Percentiles rank a stretch among this genome's conserved stretches.
Evolutionary conservation across 2,329 filamentous ascomycete genomes (phyloP).

Genomic region (Rhinocladiella mackenziei): DNA sequence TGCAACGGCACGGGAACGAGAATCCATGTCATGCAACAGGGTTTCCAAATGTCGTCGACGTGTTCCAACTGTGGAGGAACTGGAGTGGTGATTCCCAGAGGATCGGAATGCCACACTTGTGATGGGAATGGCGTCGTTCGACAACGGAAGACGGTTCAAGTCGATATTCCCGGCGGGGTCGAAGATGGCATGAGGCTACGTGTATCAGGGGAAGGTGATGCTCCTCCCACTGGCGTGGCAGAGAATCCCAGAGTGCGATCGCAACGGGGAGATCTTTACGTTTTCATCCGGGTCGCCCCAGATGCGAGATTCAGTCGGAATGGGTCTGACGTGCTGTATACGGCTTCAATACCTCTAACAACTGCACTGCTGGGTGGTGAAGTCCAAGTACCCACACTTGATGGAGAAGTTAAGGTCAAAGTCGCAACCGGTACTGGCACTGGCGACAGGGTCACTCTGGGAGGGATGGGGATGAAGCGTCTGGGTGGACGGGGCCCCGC

Average conservation of each 20-base stretch:
- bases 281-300: slow-evolving; percentile 81
- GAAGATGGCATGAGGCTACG: slow-evolving; percentile 94
- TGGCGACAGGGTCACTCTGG: slow-evolving; percentile 83
- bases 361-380: slow-evolving; percentile 91
- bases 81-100: slow-evolving; percentile 70
- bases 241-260: slow-evolving; percentile 60
- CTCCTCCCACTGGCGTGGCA: slow-evolving; percentile 69
- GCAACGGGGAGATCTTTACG: slow-evolving; percentile 83
- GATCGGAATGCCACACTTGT: slow-evolving; percentile 76
- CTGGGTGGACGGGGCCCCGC: slow-evolving; percentile 63
- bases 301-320: slow-evolving; percentile 85
- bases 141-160: slow-evolving; percentile 74
- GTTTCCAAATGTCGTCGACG: slow-evolving; percentile 93
- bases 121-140: slow-evolving; percentile 77
- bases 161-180: slow-evolving; percentile 92
- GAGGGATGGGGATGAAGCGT: slow-evolving; percentile 91
- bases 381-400: slow-evolving; percentile 81
- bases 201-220: slow-evolving; percentile 81
- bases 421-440: slow-evolving; percentile 87
- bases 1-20: slow-evolving; percentile 84
- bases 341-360: slow-evolving; percentile 83
- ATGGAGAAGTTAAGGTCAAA: slow-evolving; percentile 85
- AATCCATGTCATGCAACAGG: slow-evolving; percentile 84
- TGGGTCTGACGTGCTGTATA: slow-evolving; percentile 89
- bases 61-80: slow-evolving; percentile 77